Base-by-base conservation (phyloP, 2,329 filamentous ascomycete genomes). In the Alternaria alternata region DNA sequence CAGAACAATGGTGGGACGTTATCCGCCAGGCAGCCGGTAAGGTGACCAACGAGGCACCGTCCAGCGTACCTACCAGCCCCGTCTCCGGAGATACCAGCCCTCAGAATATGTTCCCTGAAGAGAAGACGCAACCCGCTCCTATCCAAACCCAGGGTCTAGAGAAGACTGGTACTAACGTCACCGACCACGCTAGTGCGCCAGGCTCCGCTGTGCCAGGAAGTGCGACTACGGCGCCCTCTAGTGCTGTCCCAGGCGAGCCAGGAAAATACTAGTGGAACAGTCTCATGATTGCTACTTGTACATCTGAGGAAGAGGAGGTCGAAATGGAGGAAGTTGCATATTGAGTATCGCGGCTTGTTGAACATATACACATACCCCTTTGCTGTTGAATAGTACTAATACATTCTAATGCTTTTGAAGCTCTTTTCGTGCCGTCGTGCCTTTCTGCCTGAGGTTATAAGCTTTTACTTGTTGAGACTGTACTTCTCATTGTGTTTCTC, bases 1-100 rank as follows among this genome's bases (percentile, higher is more conserved):
- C 94, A 0, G 84, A 90, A 78, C 91, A 92, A 78, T 98, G 94
- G 94, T 93, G 89, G 79, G 86, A 90, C 34, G 82, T 92, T 65
- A 90, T 97, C 72, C 81, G 84, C 46, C 79, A 83, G 58, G 85
- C 87, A 8, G 87, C 87, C 28, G 88, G 88, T 51, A 73, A 79
- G 47, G 73, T 78, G 11, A 80, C 79, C n/a, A 76, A 69, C 60
- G 81, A 83, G 47, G 52, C 71, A 26, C 81, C 81, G 7, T 72
- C 71, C 12, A 75, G 74, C 44, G 66, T 70, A 20, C 79, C 78
- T 2, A 79, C 69, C 22, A 78, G 77, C 42, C 79, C 80, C 2
- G 69, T 72, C 1, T 65, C 65, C 34, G 69, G 66, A 2, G 68
- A 66, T 18, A 68, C 57, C 34, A 74, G 66, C 38, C 63, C 69